phyloP scores from a whole-genome alignment of 2,329 filamentous ascomycete species.

The Metarhizium guizhouense region DNA sequence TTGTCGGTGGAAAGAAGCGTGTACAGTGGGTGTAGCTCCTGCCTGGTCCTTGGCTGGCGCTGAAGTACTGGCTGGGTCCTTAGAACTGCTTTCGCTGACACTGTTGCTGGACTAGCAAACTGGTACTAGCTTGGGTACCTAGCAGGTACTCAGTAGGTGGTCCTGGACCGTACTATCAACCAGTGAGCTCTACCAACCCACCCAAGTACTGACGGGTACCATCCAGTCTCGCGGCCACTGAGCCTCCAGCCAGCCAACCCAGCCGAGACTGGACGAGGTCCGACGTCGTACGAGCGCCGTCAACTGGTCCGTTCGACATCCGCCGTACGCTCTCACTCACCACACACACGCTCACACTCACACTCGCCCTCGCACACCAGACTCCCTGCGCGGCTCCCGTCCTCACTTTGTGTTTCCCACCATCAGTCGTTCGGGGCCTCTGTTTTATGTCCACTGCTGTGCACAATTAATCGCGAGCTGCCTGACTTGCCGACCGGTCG shows the following conservation, averaged over 20 bases:
- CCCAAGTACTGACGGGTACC: too few relatives aligned
- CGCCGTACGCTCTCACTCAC: not conserved
- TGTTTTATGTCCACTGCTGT: not conserved
- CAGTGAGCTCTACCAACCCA: too few relatives aligned
- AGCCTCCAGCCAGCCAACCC: not conserved
- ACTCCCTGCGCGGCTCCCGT: not conserved
- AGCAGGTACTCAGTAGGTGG: too few relatives aligned
- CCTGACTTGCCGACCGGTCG: slow-evolving; percentile 25
- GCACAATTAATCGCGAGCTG: slow-evolving; percentile 4
- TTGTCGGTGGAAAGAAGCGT: too few relatives aligned
- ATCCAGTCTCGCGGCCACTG: too few relatives aligned
- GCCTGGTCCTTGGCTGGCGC: too few relatives aligned
- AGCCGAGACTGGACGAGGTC: not conserved
- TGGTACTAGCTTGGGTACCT: too few relatives aligned
- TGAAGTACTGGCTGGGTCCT: too few relatives aligned
- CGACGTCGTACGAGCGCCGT: slow-evolving; percentile 4
- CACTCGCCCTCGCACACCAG: slow-evolving; percentile 4
- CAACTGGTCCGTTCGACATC: not conserved
- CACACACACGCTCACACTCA: not conserved
- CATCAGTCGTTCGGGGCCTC: not conserved
- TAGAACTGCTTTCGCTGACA: too few relatives aligned
- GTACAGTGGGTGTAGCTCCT: too few relatives aligned
- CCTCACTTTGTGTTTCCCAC: slow-evolving; percentile 5
- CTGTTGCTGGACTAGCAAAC: too few relatives aligned
- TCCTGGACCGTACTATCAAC: too few relatives aligned